Percentiles rank a stretch among this genome's conserved stretches.
These are phyloP conservation scores for Talaromyces marneffei DNA, from an alignment of 2,329 filamentous ascomycete species.

Conservation along the genomic window DNA sequence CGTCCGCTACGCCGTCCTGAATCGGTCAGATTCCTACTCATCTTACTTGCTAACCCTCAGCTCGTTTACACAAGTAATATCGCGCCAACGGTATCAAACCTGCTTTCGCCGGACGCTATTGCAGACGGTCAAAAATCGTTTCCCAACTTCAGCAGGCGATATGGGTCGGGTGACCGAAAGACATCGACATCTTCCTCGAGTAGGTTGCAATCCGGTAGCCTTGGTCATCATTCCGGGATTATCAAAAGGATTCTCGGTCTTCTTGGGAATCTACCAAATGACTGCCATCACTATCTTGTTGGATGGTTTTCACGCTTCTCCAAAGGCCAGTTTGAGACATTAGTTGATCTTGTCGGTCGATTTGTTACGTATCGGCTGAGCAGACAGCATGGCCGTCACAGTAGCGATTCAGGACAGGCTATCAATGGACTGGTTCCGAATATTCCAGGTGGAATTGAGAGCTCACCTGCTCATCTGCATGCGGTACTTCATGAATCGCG, in stretches of 20 bases:
- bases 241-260: slow-evolving; percentile 80
- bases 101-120: slow-evolving; percentile 9
- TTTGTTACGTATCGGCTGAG: slow-evolving; percentile 78
- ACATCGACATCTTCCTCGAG: slow-evolving; percentile 17
- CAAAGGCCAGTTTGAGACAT: slow-evolving; percentile 59
- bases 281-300: slow-evolving; percentile 71
- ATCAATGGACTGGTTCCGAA: slow-evolving; percentile 62
- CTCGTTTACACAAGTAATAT: slow-evolving; percentile 45
- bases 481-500: slow-evolving; percentile 53
- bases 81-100: slow-evolving; percentile 6
- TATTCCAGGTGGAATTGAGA: slow-evolving; percentile 57
- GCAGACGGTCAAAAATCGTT: not conserved
- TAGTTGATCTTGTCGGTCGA: slow-evolving; percentile 69
- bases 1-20: slow-evolving; percentile 61
- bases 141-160: slow-evolving; percentile 13
- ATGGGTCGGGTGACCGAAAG: slow-evolving; percentile 18
- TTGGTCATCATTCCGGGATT: slow-evolving; percentile 71
- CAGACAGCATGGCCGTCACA: slow-evolving; percentile 63
- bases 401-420: slow-evolving; percentile 54
- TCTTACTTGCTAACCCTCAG: slow-evolving; percentile 73
- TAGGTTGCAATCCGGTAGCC: slow-evolving; percentile 31
- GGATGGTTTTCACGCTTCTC: slow-evolving; percentile 72
- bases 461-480: slow-evolving; percentile 60
- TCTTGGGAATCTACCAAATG: slow-evolving; percentile 66
- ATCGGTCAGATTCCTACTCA: slow-evolving; percentile 70